phyloP scores from a whole-genome alignment of 1,284 basidiomycete genomes.

The Xanthoconium separans region DNA sequence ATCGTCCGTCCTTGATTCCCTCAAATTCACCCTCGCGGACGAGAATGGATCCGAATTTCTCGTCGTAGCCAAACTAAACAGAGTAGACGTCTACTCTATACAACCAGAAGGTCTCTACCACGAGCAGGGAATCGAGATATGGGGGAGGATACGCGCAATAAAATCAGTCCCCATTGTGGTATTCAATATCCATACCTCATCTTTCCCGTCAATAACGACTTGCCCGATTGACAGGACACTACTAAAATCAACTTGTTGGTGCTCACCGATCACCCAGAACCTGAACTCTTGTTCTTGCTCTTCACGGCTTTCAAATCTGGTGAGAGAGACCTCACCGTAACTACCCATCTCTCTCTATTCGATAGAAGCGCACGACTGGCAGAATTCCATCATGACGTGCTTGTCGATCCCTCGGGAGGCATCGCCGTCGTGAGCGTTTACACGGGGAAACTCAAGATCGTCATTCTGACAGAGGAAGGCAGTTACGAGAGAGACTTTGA shows the following conservation, averaged over 20 bases:
- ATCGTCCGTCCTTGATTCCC: slow-evolving; percentile 60
- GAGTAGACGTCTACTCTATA: slow-evolving; percentile 64
- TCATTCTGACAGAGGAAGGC: slow-evolving; percentile 51
- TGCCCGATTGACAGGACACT: slow-evolving; percentile 37
- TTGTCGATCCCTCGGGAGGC: slow-evolving; percentile 60
- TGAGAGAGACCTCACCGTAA: slow-evolving; percentile 37
- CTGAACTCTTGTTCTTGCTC: slow-evolving; percentile 60
- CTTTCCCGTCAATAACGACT: slow-evolving; percentile 7
- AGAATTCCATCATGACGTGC: slow-evolving; percentile 66
- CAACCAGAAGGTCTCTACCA: slow-evolving; percentile 53
- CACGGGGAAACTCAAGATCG: slow-evolving; percentile 62
- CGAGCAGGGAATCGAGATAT: slow-evolving; percentile 59
- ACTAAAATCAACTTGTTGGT: slow-evolving; percentile 54
- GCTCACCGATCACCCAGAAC: slow-evolving; percentile 71
- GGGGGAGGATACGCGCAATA: slow-evolving; percentile 61
- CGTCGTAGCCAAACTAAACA: slow-evolving; percentile 62
- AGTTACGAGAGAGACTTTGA: slow-evolving; percentile 58
- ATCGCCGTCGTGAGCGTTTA: slow-evolving; percentile 66
- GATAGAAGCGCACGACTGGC: slow-evolving; percentile 56
- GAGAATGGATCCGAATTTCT: slow-evolving; percentile 55
- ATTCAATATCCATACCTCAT: slow-evolving; percentile 16
- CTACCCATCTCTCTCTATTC: slow-evolving; percentile 47
- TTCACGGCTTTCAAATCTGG: slow-evolving; percentile 43
- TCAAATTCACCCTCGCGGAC: slow-evolving; percentile 57
- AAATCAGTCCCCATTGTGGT: slow-evolving; percentile 55